These are phyloP conservation scores for Xanthoconium separans DNA, from an alignment of 1,284 basidiomycete species.

Conservation along the genomic window DNA sequence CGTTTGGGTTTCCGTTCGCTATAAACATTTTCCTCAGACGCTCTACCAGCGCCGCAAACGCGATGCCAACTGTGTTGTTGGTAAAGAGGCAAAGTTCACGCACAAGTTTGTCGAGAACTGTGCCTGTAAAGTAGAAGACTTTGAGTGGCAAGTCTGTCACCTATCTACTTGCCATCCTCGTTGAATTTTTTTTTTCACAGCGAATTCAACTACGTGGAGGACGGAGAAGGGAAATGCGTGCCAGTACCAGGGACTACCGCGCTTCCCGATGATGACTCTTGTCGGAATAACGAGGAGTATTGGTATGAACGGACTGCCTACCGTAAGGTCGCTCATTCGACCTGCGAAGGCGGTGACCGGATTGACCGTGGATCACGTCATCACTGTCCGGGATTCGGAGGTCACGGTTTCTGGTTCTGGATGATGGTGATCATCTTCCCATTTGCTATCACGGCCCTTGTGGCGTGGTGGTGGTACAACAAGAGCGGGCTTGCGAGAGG, in stretches of 20 bases:
- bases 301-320: conserved; percentile 94
- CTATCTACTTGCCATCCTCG: not conserved
- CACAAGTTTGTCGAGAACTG: conserved; percentile 69
- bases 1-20: not conserved
- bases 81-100: conserved; percentile 56
- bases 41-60: conserved; percentile 85
- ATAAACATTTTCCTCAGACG: conserved; percentile 48
- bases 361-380: conserved; percentile 74
- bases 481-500: conserved; percentile 68
- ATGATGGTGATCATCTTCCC: conserved; percentile 72
- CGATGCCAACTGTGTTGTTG: conserved; percentile 81
- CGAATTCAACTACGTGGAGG: conserved; percentile 86
- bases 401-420: conserved; percentile 82
- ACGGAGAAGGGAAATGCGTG: conserved; percentile 70
- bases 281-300: conserved; percentile 61
- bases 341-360: conserved; percentile 74
- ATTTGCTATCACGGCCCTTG: conserved; percentile 68
- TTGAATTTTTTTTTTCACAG: conserved; percentile 37
- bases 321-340: conserved; percentile 85
- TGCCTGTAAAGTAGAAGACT: conserved; percentile 71
- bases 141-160: conserved; percentile 77
- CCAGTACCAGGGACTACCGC: conserved; percentile 68
- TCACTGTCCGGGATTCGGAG: conserved; percentile 74
- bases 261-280: conserved; percentile 59
- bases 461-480: conserved; percentile 79